Base-by-base conservation (phyloP, 768 basidiomycete species). In the Nevesoporus exiguus region DNA sequence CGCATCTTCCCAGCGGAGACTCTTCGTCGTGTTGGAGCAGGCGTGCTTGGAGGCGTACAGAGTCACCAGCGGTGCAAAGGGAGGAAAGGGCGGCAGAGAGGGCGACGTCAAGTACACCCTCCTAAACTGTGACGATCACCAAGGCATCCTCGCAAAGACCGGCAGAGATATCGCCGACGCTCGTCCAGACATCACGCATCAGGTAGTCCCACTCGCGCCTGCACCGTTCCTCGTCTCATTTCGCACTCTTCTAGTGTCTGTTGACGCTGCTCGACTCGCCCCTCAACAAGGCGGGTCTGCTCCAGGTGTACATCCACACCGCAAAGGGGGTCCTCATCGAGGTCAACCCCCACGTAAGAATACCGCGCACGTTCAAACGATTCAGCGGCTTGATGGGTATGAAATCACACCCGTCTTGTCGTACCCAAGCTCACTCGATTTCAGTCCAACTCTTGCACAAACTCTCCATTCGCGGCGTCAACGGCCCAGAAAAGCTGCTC, bases 261-360 rank as follows among this genome's bases (percentile, higher is more conserved):
- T 76, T 99, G 61, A 99, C 97, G 0, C 79, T 99, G 7, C 82
- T 99, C 53, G 97, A 99, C 74, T 98, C 96, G 19, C 97, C 97
- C 1, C 75, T 99, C 42, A 99, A 99, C 80, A 98, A 98, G 74
- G 91, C 96, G 8, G 97, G 97, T 10, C 74, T 92, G 25, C 82
- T 98, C 11, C 97, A 98, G 71, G 94, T 99, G 17, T 99, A 96
- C 75, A 95, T 99, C 56, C 95, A 98, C 76, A 98, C 97, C 15
- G 90, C 93, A 17, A 92, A 90, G 64, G 94, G 94, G 36, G 90
- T 94, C 13, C 81, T 99, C 43, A 98, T 99, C 67, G 96, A 99
- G 73, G 93, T 98, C 61, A 98, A 99, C 71, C 97, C 97, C 3
- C 89, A 92, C 73, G 94, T 98, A 11, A 83, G 97, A 52, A 99